These are phyloP conservation scores for Beauveria pseudobassiana DNA, from an alignment of 2,329 filamentous ascomycete species.

Conservation along the genomic window DNA sequence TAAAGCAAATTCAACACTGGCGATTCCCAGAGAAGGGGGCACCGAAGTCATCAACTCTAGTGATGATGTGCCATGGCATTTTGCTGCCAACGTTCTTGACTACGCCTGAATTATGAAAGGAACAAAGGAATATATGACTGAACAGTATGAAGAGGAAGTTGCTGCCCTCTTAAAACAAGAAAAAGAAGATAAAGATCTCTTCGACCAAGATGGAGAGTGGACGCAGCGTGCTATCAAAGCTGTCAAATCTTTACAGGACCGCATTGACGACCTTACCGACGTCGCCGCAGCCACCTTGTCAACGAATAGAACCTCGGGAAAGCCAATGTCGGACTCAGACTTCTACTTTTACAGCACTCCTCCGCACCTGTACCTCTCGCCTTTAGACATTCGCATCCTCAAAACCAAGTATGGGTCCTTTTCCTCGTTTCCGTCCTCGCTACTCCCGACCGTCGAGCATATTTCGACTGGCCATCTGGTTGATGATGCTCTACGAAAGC, in stretches of 20 bases:
- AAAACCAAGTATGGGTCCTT: slow-evolving; percentile 85
- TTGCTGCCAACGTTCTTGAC: slow-evolving; percentile 86
- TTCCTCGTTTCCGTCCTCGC: slow-evolving; percentile 72
- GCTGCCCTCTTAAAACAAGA: slow-evolving; percentile 67
- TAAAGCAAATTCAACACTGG: slow-evolving; percentile 72
- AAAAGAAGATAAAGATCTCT: slow-evolving; percentile 83
- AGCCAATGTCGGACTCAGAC: slow-evolving; percentile 33
- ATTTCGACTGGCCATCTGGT: slow-evolving; percentile 83
- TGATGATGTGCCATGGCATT: slow-evolving; percentile 88
- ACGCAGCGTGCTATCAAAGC: slow-evolving; percentile 72
- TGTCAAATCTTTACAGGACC: slow-evolving; percentile 70
- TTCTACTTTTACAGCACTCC: slow-evolving; percentile 88
- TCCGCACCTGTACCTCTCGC: slow-evolving; percentile 82
- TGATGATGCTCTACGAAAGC: slow-evolving; percentile 74
- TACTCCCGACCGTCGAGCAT: slow-evolving; percentile 80
- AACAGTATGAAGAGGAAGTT: slow-evolving; percentile 75
- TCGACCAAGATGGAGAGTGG: slow-evolving; percentile 90
- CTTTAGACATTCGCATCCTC: slow-evolving; percentile 85
- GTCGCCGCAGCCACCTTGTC: slow-evolving; percentile 17
- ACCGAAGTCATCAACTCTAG: slow-evolving; percentile 60
- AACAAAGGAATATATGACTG: slow-evolving; percentile 76
- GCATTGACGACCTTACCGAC: slow-evolving; percentile 41
- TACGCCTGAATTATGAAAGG: slow-evolving; percentile 96
- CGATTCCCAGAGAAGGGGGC: slow-evolving; percentile 73
- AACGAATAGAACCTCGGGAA: slow-evolving; percentile 14